Base-by-base conservation (phyloP, 1,139 yeast species). In the Diutina rugosa region DNA sequence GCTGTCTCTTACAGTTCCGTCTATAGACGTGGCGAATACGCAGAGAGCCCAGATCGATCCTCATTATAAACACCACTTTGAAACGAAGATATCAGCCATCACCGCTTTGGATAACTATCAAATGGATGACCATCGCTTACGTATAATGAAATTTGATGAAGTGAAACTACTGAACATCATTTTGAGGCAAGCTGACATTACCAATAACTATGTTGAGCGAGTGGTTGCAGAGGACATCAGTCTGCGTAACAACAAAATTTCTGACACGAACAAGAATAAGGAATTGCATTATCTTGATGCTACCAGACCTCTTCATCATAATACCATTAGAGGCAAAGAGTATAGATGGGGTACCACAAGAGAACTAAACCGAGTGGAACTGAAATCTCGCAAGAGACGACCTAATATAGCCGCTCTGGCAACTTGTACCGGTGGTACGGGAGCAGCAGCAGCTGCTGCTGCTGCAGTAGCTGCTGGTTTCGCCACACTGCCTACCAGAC, bases 241-340 rank as follows among this genome's bases (percentile, higher is more conserved):
- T n/a, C 44, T 32, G 53, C 41, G 53, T 6, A 49, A 49, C 21
- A 49, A 49, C 28, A 49, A 49, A 29, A 49, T 49, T n/a, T 49
- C 53, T 18, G 53, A 49, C 44, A 49, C 53, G 28, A 49, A 49
- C 26, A 49, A 49, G 29, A 49, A 49, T 18, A 49, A 49, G 44
- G 53, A 49, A 14, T 32, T 49, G 10, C 53, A 49, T 14, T 49
- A 49, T 14, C 32, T 49, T 38, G 53, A 49, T 32, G 41, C 53
- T 4, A 49, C 41, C 9, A 49, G 32, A 18, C 53, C 53, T 8
- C 21, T 49, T n/a, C 53, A 49, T 32, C 53, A 49, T 18, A 49
- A 49, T 14, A 49, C 53, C 41, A 49, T 49, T n/a, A n/a, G 53
- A n/a, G 53, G 53, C 6, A 49, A 49, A 38, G 53, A 49, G 41